Conservation (phyloP, 2,329 filamentous ascomycete species). For the Talaromyces islandicus region DNA sequence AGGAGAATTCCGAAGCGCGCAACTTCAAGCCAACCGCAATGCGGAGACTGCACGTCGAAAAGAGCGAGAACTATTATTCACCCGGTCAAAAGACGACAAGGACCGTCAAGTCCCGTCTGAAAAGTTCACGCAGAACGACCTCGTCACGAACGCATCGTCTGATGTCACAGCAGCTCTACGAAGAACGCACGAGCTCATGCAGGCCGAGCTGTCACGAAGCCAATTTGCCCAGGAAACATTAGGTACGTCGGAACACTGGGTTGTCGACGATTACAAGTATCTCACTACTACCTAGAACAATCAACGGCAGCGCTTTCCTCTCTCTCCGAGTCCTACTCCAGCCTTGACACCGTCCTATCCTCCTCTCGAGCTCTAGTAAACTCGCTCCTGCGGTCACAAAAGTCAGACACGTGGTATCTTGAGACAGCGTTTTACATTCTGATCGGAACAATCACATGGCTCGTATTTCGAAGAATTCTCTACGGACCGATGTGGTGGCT, state of each 20-base stretch:
- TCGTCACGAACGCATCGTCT: slow-evolving; percentile 66
- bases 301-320: slow-evolving; percentile 76
- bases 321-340: slow-evolving; percentile 73
- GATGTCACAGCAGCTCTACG: slow-evolving; percentile 81
- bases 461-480: slow-evolving; percentile 74
- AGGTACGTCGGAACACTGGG: slow-evolving; percentile 21
- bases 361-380: slow-evolving; percentile 69
- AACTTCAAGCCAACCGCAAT: slow-evolving; percentile 70
- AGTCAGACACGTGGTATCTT: slow-evolving; percentile 97
- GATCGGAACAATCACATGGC: slow-evolving; percentile 70
- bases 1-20: slow-evolving; percentile 71
- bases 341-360: slow-evolving; percentile 69
- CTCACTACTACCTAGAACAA: slow-evolving; percentile 45
- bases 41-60: slow-evolving; percentile 66
- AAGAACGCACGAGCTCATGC: slow-evolving; percentile 80
- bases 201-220: slow-evolving; percentile 75
- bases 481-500: slow-evolving; percentile 92
- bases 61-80: slow-evolving; percentile 71
- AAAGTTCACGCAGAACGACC: slow-evolving; percentile 62
- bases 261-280: not conserved
- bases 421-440: slow-evolving; percentile 84
- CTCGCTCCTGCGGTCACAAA: slow-evolving; percentile 77
- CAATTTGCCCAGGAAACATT: slow-evolving; percentile 87
- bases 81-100: slow-evolving; percentile 36
- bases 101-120: slow-evolving; percentile 31